Percentiles rank a stretch among this genome's conserved stretches.
phyloP scores from a whole-genome alignment of 495 filamentous ascomycete genomes.

The Parathielavia hyrcaniae region DNA sequence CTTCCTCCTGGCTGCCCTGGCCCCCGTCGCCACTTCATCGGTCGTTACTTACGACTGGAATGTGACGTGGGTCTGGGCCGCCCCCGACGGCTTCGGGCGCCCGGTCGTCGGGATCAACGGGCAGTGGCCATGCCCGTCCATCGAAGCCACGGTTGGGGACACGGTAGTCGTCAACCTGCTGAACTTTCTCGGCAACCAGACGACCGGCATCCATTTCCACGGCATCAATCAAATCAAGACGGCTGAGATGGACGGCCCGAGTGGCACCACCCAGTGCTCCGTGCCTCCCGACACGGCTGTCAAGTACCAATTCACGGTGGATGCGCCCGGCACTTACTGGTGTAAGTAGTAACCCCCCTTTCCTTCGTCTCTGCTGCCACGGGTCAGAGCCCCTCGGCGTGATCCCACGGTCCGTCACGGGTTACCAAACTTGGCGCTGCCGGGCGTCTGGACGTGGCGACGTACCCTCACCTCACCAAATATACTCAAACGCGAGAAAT shows the following conservation, averaged over 20 bases:
- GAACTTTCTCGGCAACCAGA: conserved; percentile 68
- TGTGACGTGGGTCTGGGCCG: conserved; percentile 63
- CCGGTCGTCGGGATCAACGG: conserved; percentile 75
- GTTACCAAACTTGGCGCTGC: too few species aligned
- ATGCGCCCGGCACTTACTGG: conserved; percentile 70
- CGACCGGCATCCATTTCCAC: conserved; percentile 73
- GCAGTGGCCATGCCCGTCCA: conserved; percentile 63
- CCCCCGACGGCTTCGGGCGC: conserved; percentile 61
- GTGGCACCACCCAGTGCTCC: conserved; percentile 63
- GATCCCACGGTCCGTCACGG: too few species aligned
- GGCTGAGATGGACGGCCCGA: conserved; percentile 68
- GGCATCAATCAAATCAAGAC: conserved; percentile 68
- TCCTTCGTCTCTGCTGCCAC: too few species aligned
- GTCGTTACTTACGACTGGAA: conserved; percentile 51
- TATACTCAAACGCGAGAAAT: conserved; percentile 17
- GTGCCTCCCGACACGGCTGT: conserved; percentile 56
- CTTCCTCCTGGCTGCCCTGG: conserved; percentile 23
- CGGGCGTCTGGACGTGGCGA: too few species aligned
- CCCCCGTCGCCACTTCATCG: conserved; percentile 24
- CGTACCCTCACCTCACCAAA: background rate
- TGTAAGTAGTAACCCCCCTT: conserved; percentile 56
- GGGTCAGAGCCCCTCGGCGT: too few species aligned
- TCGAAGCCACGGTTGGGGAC: conserved; percentile 68
- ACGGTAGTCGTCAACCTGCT: conserved; percentile 60
- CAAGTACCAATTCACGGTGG: conserved; percentile 62